phyloP scores from a whole-genome alignment of 2,329 filamentous ascomycete species.

The Ophiostoma novo-ulmi region DNA sequence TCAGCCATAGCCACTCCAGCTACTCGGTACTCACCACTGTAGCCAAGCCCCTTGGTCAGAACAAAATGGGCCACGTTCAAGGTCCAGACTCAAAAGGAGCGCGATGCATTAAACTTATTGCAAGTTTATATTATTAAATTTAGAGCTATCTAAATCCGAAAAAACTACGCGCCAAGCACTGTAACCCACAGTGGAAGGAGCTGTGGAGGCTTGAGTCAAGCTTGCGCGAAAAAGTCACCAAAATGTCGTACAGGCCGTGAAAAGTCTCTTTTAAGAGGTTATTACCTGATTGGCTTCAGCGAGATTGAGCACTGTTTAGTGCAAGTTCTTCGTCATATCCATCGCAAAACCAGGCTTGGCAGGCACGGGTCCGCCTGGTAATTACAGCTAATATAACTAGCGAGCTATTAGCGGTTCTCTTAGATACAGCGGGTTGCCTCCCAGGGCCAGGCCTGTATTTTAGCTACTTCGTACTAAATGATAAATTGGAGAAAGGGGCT shows the following conservation, averaged over 20 bases:
- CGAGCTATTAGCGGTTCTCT: neutral
- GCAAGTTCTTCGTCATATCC: neutral
- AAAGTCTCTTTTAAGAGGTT: neutral
- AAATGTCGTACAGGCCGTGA: too few species aligned
- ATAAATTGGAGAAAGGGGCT: neutral
- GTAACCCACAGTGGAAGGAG: neutral
- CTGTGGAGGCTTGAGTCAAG: neutral
- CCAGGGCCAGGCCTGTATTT: neutral
- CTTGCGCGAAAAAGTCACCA: neutral
- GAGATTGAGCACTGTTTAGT: neutral
- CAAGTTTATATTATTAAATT: neutral
- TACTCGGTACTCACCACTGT: neutral
- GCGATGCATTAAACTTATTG: neutral
- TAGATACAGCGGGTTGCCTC: neutral
- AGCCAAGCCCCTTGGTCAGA: constrained; percentile 1
- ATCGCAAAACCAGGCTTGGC: neutral
- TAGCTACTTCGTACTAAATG: neutral
- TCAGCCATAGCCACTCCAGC: neutral
- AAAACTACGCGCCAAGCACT: neutral
- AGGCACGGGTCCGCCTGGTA: constrained; percentile 8
- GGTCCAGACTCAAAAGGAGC: neutral
- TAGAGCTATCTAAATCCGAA: neutral
- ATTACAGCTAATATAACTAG: neutral
- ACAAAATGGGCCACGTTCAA: neutral
- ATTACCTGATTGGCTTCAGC: neutral